Evolutionary conservation across 129 eudicot genomes (phyloP), one percentile per base, ranked within the genome.

Genomic region (Flaveria brownii): DNA sequence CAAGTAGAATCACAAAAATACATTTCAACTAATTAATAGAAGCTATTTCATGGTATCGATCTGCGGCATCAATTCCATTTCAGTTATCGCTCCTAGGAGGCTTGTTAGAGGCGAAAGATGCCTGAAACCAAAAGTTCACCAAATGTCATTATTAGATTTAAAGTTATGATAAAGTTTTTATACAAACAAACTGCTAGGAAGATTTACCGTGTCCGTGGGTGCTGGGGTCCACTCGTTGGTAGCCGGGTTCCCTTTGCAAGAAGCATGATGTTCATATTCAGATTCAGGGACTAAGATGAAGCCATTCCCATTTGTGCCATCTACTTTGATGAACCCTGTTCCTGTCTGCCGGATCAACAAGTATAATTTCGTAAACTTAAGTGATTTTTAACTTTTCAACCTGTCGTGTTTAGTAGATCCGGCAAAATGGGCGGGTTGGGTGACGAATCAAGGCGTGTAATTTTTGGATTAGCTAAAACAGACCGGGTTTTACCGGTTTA

Each of bases 211-310:
- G 18, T 85, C 83, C 36, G 68, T 61, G 49, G 85, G 69, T 41
- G 91, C 77, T 25, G 98, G 98, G 41, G 86, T 86, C 98, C 98
- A 93, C 64, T 93, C 98, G 75, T 93, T 93, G 42, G 98, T 93
- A 64, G 98, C 98, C 2, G 98, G 98, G 77, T 93, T 93, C 73
- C 98, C 98, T 78, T 81, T 87, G 88, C 78, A 39, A 2, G 93
- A 84, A 73, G 88, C 78, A 59, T 87, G 97, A 39, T 74, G 81
- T 20, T 47, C 82, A 5, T 68, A 46, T 6, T 77, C 85, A 22
- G 87, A 73, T 8, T 91, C 93, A 36, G 91, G 71, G 47, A 26
- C 86, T 20, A 93, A 63, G 74, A 72, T 73, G 82, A 87, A 87
- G 54, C 77, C 68, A 16, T 66, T 25, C n/a, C 61, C 82, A 9